These are phyloP conservation scores for Blastocystis sp. DNA, from an alignment of 352 stramenopile species.

Conservation along the genomic window DNA sequence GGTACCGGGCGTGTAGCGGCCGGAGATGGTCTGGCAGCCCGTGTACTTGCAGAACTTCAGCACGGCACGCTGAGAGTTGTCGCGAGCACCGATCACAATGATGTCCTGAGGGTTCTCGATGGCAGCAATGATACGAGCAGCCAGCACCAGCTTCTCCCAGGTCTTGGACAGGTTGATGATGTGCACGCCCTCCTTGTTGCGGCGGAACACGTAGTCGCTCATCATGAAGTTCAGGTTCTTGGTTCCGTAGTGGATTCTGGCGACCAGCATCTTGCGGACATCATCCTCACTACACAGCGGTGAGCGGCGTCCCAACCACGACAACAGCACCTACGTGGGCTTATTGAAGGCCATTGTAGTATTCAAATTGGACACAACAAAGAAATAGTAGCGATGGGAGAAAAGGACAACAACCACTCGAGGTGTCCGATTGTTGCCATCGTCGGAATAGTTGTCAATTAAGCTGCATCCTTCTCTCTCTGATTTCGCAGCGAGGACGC, in stretches of 20 bases:
- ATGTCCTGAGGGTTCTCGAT: conserved; percentile 99
- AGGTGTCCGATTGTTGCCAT: conserved; percentile 36
- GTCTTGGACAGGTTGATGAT: conserved; percentile 99
- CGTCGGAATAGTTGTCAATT: conserved; percentile 32
- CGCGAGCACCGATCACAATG: conserved; percentile 94
- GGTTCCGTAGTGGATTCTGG: conserved; percentile 45
- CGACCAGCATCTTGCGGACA: conserved; percentile 61
- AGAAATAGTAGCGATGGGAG: conserved; percentile 23
- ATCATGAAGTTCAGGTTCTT: conserved; percentile 87
- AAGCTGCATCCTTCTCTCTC: not conserved
- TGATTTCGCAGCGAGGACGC: no score
- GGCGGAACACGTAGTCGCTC: conserved; percentile 98
- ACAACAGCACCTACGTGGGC: conserved; percentile 38
- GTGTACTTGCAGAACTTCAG: conserved; percentile 99
- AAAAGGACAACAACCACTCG: conserved; percentile 18
- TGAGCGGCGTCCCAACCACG: not conserved
- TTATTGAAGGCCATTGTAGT: conserved; percentile 65
- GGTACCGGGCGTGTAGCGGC: conserved; percentile 97
- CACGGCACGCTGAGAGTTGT: conserved; percentile 97
- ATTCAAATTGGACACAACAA: conserved; percentile 61
- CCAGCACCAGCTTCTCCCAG: conserved; percentile 99
- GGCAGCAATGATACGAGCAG: conserved; percentile 95
- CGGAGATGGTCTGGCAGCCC: conserved; percentile 90
- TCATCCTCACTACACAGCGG: conserved; percentile 54
- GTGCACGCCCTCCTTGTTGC: conserved; percentile 95